Conservation (phyloP, 495 filamentous ascomycete species). For the Pseudevernia furfuracea region DNA sequence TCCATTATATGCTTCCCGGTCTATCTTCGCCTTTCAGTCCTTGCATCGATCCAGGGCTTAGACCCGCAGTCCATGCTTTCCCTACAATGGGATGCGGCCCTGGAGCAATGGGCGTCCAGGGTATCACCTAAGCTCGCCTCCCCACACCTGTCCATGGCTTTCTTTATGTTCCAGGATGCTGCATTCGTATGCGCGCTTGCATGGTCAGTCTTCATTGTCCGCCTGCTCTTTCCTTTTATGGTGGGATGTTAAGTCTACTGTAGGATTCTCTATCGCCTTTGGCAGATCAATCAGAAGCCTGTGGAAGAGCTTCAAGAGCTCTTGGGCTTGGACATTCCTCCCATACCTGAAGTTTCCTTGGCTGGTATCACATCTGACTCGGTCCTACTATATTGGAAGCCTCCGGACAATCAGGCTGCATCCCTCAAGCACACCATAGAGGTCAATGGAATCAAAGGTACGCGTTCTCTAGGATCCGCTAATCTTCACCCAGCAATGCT, state of each 20-base stretch:
- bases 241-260: not conserved
- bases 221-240: not conserved
- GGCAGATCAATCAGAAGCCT: conserved; percentile 57
- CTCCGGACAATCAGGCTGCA: conserved; percentile 65
- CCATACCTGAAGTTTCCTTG: conserved; percentile 83
- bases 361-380: conserved; percentile 80
- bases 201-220: conserved; percentile 35
- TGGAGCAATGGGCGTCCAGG: conserved; percentile 1
- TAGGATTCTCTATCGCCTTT: conserved; percentile 75
- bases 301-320: conserved; percentile 84
- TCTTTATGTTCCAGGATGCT: conserved; percentile 44
- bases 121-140: conserved; percentile 11
- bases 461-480: conserved; percentile 22
- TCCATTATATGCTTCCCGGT: no score
- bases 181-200: conserved; percentile 45
- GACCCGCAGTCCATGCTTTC: conserved; percentile 4
- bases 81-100: conserved; percentile 6
- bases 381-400: conserved; percentile 86
- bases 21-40: not conserved
- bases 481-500: conserved; percentile 9
- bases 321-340: conserved; percentile 86
- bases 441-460: conserved; percentile 87
- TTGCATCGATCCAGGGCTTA: not conserved
- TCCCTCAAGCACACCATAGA: conserved; percentile 84
- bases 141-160: conserved; percentile 5